Percentiles rank a stretch among this genome's conserved stretches.
These are phyloP conservation scores for Paracoccidioides lutzii DNA, from an alignment of 2,329 filamentous ascomycete genomes.

Conservation along the genomic window DNA sequence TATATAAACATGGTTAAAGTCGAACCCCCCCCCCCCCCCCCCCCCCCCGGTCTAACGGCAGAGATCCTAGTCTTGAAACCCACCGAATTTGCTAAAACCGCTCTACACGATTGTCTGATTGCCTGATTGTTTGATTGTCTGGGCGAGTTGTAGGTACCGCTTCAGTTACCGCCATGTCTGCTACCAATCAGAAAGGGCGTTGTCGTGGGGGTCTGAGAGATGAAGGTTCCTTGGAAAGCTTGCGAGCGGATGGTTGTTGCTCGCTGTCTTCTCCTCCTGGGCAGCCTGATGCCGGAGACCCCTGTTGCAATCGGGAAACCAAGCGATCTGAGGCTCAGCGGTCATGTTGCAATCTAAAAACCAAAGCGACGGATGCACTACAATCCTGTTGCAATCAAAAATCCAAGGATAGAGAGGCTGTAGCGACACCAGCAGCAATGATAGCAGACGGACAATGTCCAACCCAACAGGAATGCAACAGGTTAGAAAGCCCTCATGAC, in stretches of 20 bases:
- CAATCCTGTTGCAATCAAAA: neutral
- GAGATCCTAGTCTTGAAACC: too few relatives aligned
- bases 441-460: too few relatives aligned
- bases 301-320: neutral
- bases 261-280: neutral
- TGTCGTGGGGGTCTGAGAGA: neutral
- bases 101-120: too few relatives aligned
- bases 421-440: too few relatives aligned
- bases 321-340: neutral
- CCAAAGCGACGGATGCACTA: neutral
- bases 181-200: neutral
- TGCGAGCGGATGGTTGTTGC: neutral
- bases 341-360: neutral
- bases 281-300: neutral
- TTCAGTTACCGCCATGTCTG: neutral
- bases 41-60: too few relatives aligned
- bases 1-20: too few relatives aligned
- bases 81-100: neutral
- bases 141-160: neutral
- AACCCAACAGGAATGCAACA: too few relatives aligned
- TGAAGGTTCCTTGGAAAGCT: neutral
- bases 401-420: neutral
- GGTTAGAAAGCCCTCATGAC: too few relatives aligned
- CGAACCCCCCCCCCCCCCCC: too few relatives aligned
- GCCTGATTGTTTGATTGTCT: too few relatives aligned